Percentiles rank a stretch among this genome's conserved stretches.
phyloP scores from a whole-genome alignment of 768 basidiomycete species.

The Boletus rubescentipes region DNA sequence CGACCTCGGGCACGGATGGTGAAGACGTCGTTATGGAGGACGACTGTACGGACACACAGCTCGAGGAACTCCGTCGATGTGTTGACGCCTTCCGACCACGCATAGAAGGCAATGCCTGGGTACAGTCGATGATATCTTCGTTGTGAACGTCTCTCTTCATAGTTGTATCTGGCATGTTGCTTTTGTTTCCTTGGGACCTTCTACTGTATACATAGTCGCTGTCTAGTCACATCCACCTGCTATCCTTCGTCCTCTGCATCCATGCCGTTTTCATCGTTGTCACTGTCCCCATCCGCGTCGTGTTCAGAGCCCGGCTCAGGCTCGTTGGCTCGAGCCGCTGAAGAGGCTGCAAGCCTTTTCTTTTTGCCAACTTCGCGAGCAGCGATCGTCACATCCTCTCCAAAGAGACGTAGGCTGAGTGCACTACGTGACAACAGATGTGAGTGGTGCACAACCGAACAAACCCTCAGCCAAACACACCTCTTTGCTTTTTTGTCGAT shows the following conservation, averaged over 20 bases:
- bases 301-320: conserved; percentile 3
- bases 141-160: conserved; percentile 24
- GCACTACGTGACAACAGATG: conserved; percentile 50
- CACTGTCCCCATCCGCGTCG: neutral
- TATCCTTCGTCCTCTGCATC: conserved; percentile 16
- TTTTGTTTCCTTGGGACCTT: neutral
- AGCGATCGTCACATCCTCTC: conserved; percentile 66
- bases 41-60: conserved; percentile 36
- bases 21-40: conserved; percentile 55
- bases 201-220: conserved; percentile 2
- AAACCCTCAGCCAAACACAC: conserved; percentile 48
- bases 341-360: conserved; percentile 2
- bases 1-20: conserved; percentile 34
- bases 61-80: conserved; percentile 53
- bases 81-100: conserved; percentile 63
- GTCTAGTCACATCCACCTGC: conserved; percentile 10
- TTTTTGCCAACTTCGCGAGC: conserved; percentile 39
- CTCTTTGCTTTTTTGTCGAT: conserved; percentile 97
- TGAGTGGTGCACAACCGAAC: neutral
- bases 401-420: conserved; percentile 82
- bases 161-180: neutral
- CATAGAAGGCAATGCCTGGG: conserved; percentile 80
- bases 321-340: neutral
- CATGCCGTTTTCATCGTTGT: conserved; percentile 6
- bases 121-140: conserved; percentile 54